Percentiles rank a stretch among this genome's conserved stretches.
phyloP scores from a whole-genome alignment of 768 basidiomycete species.

The Crepidotus variabilis region DNA sequence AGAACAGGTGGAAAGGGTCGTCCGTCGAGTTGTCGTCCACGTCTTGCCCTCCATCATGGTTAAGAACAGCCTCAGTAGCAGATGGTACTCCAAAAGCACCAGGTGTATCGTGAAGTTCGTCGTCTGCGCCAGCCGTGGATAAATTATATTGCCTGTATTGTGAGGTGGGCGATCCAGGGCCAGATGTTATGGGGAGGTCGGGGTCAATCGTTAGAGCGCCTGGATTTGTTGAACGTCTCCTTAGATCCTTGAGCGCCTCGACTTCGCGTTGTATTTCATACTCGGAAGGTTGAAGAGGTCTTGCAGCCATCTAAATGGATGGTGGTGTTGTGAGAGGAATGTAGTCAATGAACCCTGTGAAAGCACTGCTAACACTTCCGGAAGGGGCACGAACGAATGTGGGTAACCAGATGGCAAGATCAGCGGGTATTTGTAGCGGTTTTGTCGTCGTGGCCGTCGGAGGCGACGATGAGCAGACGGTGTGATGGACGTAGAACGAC shows the following conservation, averaged over 20 bases:
- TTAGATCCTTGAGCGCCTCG: constrained; percentile 79
- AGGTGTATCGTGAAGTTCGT: constrained; percentile 10
- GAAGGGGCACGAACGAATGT: not conserved
- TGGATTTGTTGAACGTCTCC: constrained; percentile 78
- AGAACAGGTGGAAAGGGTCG: constrained; percentile 91
- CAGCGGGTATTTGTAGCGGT: not conserved
- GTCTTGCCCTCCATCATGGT: constrained; percentile 20
- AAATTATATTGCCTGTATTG: constrained; percentile 43
- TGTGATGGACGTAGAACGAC: constrained; percentile 7
- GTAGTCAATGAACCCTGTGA: not conserved
- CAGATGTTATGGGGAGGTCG: constrained; percentile 77
- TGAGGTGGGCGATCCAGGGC: constrained; percentile 54
- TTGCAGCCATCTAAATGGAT: constrained; percentile 31
- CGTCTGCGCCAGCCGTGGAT: constrained; percentile 7
- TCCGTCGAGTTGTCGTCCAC: constrained; percentile 43
- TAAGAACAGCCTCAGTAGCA: constrained; percentile 14
- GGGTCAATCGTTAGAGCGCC: constrained; percentile 86
- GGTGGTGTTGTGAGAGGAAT: constrained; percentile 4
- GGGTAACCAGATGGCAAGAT: not conserved
- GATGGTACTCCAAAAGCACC: constrained; percentile 11
- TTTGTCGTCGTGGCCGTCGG: constrained; percentile 5
- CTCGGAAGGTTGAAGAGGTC: constrained; percentile 70
- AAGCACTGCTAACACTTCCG: not conserved
- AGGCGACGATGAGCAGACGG: constrained; percentile 5
- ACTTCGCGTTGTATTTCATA: constrained; percentile 87